Conservation (phyloP, 352 stramenopile species). For the Pseudoperonospora humuli region DNA sequence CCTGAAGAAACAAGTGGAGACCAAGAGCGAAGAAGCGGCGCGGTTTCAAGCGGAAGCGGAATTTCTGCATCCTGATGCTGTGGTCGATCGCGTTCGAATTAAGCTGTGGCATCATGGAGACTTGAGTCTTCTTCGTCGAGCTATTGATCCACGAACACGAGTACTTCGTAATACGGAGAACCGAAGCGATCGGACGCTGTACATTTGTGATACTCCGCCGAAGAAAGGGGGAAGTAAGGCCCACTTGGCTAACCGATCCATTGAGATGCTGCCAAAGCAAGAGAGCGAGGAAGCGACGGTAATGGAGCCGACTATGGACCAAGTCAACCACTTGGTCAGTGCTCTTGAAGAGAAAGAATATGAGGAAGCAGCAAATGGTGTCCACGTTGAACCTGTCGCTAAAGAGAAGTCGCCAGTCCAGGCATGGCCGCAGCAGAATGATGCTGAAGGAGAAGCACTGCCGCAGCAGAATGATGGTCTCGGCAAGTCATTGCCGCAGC, state of each 20-base stretch:
- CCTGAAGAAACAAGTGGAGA: conserved; percentile 15
- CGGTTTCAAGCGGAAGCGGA: not conserved
- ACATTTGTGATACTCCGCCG: conserved; percentile 5
- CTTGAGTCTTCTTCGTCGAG: conserved; percentile 12
- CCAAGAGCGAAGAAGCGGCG: conserved; percentile 8
- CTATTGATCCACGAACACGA: conserved; percentile 9
- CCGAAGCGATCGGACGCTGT: conserved; percentile 11
- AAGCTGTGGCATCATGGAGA: conserved; percentile 25
- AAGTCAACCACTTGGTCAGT: not conserved
- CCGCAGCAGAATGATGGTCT: too few relatives aligned
- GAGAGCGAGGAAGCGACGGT: conserved; percentile 1
- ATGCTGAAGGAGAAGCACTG: too few relatives aligned
- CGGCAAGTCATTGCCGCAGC: not conserved
- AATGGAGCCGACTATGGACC: not conserved
- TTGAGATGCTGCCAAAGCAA: conserved; percentile 2
- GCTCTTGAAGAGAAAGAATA: not conserved
- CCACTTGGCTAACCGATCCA: not conserved
- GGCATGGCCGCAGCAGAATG: too few relatives aligned
- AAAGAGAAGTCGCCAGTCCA: too few relatives aligned
- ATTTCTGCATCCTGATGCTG: conserved; percentile 19
- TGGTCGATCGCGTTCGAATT: conserved; percentile 17
- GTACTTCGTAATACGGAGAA: conserved; percentile 7
- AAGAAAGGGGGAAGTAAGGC: conserved; percentile 11
- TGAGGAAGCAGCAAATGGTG: too few relatives aligned
- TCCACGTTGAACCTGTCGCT: too few relatives aligned